A percentile compares a stretch with the other conserved stretches of the same genome.
phyloP scores from a whole-genome alignment of 2,329 filamentous ascomycete genomes.

The Hypoxylon sp. region DNA sequence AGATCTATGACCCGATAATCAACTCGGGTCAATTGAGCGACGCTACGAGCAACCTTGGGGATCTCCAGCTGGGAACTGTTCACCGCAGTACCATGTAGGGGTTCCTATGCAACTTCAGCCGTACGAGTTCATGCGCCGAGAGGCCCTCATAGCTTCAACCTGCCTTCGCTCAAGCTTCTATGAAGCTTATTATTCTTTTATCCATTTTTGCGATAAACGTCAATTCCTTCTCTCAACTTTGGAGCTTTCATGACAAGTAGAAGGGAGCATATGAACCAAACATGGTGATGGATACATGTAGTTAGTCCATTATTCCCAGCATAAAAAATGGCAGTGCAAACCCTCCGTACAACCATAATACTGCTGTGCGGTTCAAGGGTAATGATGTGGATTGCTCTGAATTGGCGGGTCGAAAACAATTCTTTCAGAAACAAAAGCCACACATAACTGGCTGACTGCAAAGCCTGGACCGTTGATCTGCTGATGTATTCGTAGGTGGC shows the following conservation, averaged over 20 bases:
- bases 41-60: constrained; percentile 15
- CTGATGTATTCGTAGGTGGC: constrained; percentile 3
- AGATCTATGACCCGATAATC: constrained; percentile 31
- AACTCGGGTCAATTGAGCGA: constrained; percentile 31
- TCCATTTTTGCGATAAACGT: constrained; percentile 19
- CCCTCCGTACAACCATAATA: background rate
- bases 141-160: constrained; percentile 35
- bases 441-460: background rate
- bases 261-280: background rate
- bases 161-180: constrained; percentile 39
- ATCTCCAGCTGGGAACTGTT: constrained; percentile 27
- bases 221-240: background rate
- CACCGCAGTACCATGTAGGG: constrained; percentile 8
- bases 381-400: background rate
- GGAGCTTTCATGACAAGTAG: background rate
- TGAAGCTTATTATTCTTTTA: constrained; percentile 21
- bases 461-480: background rate
- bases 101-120: constrained; percentile 34
- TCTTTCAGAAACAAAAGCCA: background rate
- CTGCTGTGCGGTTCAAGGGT: background rate
- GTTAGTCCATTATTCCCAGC: background rate
- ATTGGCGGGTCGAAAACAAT: background rate
- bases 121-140: constrained; percentile 35
- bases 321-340: background rate
- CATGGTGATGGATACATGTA: too few relatives aligned